These are phyloP conservation scores for Ogataea wickerhamii DNA, from an alignment of 805 yeast species.

Conservation along the genomic window DNA sequence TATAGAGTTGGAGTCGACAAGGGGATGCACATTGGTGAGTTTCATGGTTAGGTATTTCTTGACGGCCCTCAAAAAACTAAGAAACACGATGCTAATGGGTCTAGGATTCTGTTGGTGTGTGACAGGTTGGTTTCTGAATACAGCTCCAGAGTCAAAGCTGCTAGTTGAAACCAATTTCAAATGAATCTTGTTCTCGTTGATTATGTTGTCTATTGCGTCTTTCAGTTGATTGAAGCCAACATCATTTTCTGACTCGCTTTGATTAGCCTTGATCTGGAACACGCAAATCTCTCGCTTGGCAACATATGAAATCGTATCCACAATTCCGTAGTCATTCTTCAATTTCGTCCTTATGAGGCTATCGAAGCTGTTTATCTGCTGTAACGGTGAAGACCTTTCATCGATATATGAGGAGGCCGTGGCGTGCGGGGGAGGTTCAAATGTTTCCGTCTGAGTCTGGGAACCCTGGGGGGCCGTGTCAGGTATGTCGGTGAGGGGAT, in stretches of 20 bases:
- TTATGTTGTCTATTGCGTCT: constrained; percentile 32
- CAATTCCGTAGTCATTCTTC: constrained; percentile 27
- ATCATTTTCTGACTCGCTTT: constrained; percentile 12
- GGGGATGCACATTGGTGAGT: constrained; percentile 19
- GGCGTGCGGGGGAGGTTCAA: background rate
- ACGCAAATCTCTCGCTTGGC: constrained; percentile 32
- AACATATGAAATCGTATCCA: constrained; percentile 28
- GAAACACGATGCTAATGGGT: constrained; percentile 34
- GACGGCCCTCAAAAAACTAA: constrained; percentile 48
- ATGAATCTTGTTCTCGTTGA: constrained; percentile 24
- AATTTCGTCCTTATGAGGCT: constrained; percentile 23
- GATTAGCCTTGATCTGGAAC: constrained; percentile 27
- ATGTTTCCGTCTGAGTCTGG: background rate
- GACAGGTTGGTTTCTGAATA: constrained; percentile 18
- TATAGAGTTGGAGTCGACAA: constrained; percentile 28
- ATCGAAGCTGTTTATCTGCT: constrained; percentile 29
- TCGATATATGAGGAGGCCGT: constrained; percentile 1
- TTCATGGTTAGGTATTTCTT: constrained; percentile 36
- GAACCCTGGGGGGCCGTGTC: background rate
- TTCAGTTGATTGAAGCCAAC: constrained; percentile 29
- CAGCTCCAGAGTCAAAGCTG: constrained; percentile 26
- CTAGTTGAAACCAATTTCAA: constrained; percentile 27
- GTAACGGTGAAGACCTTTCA: constrained; percentile 20
- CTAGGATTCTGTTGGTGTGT: constrained; percentile 17
- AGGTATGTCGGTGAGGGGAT: constrained; percentile 4